These are phyloP conservation scores for Peronospora destructor DNA, from an alignment of 352 stramenopile genomes.

Conservation along the genomic window DNA sequence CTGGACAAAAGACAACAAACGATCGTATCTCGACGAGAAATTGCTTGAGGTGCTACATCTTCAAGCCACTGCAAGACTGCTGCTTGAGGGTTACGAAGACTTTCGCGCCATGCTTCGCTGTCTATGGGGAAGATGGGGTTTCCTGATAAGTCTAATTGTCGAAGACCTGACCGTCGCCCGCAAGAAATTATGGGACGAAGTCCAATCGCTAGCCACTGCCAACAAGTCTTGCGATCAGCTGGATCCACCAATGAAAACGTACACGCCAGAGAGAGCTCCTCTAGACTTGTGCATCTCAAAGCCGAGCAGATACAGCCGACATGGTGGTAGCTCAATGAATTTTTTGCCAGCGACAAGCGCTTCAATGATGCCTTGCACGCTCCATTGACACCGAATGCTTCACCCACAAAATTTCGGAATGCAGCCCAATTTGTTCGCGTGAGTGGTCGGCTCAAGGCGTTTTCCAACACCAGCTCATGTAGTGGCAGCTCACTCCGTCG, in stretches of 20 bases:
- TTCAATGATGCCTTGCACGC: constrained; percentile 9
- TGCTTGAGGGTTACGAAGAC: constrained; percentile 17
- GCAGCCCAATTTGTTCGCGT: constrained; percentile 21
- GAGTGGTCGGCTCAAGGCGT: constrained; percentile 13
- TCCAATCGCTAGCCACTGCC: constrained; percentile 29
- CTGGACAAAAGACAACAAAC: constrained; percentile 18
- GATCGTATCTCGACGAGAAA: constrained; percentile 5
- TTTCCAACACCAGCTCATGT: constrained; percentile 28
- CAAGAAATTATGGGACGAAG: constrained; percentile 11
- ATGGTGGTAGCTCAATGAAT: constrained; percentile 26
- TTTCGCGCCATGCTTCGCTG: constrained; percentile 22
- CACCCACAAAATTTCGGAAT: constrained; percentile 25
- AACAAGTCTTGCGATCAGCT: constrained; percentile 22
- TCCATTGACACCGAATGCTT: constrained; percentile 13
- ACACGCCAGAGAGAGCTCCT: constrained; percentile 25
- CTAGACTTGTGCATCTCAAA: constrained; percentile 14
- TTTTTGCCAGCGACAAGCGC: constrained; percentile 29
- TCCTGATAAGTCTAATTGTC: constrained; percentile 24
- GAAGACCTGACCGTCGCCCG: constrained; percentile 7
- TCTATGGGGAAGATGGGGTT: constrained; percentile 30
- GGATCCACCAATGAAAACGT: constrained; percentile 26
- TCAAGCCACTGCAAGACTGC: constrained; percentile 16
- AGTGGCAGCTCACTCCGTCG: constrained; percentile 6
- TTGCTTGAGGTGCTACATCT: constrained; percentile 1
- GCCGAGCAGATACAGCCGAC: constrained; percentile 31